Percentiles rank a stretch among this genome's conserved stretches.
These are phyloP conservation scores for Daldinia loculata DNA, from an alignment of 495 filamentous ascomycete genomes.

Conservation along the genomic window DNA sequence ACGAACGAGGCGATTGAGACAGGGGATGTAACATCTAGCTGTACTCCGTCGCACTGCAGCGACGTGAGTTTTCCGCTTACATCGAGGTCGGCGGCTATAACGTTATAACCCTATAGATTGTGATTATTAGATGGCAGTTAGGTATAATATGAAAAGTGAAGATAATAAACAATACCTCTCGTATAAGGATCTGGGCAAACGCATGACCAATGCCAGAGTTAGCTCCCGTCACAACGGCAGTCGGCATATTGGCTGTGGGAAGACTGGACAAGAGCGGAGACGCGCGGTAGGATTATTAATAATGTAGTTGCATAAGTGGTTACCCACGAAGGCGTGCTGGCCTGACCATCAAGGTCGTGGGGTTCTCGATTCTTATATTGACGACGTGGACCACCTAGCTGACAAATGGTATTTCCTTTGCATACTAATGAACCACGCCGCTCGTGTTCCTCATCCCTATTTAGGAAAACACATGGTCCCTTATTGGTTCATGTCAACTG, in stretches of 20 bases:
- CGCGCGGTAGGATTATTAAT: slow-evolving; percentile 18
- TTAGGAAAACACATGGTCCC: slow-evolving; percentile 8
- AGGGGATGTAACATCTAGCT: slow-evolving; percentile 16
- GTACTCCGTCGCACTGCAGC: slow-evolving; percentile 2
- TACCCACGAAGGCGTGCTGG: slow-evolving; percentile 19
- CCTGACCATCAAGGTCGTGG: slow-evolving; percentile 46
- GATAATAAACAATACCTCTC: slow-evolving; percentile 6
- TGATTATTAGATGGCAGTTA: background rate
- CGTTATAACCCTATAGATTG: slow-evolving; percentile 13
- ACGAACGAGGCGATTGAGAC: slow-evolving; percentile 14
- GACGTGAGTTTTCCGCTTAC: slow-evolving; percentile 8
- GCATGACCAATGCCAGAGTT: slow-evolving; percentile 55
- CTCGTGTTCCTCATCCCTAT: slow-evolving; percentile 24
- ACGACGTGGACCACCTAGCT: slow-evolving; percentile 18
- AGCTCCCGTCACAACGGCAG: slow-evolving; percentile 51
- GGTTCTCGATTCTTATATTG: slow-evolving; percentile 35
- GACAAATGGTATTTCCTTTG: slow-evolving; percentile 26
- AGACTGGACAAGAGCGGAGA: background rate
- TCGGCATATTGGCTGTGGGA: slow-evolving; percentile 6
- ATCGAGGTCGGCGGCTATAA: slow-evolving; percentile 22
- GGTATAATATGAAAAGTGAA: background rate
- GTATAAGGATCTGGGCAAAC: slow-evolving; percentile 49
- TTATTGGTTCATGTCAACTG: slow-evolving; percentile 18
- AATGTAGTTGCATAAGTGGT: slow-evolving; percentile 20
- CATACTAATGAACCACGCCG: slow-evolving; percentile 16